A percentile compares a stretch with the other conserved stretches of the same genome.
phyloP scores from a whole-genome alignment of 257 asterid genomes.

The Orobanche coerulescens region DNA sequence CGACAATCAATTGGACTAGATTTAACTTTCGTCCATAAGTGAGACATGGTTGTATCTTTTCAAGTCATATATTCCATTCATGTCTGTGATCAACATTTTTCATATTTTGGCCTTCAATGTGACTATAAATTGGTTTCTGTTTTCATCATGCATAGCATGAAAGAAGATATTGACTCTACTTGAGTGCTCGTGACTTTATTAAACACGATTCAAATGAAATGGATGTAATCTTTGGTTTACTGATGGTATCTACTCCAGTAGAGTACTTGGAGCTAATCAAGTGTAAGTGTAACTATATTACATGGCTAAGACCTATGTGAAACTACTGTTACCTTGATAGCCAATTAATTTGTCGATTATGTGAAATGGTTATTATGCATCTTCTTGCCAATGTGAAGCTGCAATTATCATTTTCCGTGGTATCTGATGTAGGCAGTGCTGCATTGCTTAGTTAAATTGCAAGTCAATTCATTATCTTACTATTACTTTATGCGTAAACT shows the following conservation, averaged over 20 bases:
- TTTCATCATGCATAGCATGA: neutral
- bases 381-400: neutral
- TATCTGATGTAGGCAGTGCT: neutral
- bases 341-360: neutral
- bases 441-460: neutral
- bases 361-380: neutral
- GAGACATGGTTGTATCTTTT: neutral
- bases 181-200: neutral
- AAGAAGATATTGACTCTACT: neutral
- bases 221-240: neutral
- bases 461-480: neutral
- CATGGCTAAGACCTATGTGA: neutral
- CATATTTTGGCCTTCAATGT: neutral
- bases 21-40: too few species aligned
- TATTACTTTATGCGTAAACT: neutral
- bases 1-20: too few species aligned
- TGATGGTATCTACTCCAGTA: neutral
- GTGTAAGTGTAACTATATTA: neutral
- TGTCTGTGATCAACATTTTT: neutral
- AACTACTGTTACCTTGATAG: neutral
- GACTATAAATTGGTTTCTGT: conserved; percentile 2
- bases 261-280: neutral
- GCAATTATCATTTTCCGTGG: neutral
- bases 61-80: neutral
- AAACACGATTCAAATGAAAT: neutral